A percentile compares a stretch with the other conserved stretches of the same genome.
phyloP scores from a whole-genome alignment of 1,284 basidiomycete genomes.

The Rhodotorula sp. region DNA sequence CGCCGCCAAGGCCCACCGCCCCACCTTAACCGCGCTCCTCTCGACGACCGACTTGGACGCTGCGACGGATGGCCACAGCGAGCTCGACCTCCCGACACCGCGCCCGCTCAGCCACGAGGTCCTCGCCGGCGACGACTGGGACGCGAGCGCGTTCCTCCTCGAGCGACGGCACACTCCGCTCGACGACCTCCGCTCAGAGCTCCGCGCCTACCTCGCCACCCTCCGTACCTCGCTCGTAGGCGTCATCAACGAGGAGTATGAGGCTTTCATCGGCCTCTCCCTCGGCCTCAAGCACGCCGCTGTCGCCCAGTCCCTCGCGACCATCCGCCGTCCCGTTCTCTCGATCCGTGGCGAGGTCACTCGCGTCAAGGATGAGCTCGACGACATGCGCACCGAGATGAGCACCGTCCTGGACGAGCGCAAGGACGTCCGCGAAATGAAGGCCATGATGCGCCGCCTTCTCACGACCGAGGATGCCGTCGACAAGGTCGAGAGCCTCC shows the following conservation, averaged over 20 bases:
- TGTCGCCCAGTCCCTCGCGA: constrained; percentile 32
- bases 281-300: constrained; percentile 41
- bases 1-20: constrained; percentile 10
- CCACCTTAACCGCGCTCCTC: constrained; percentile 29
- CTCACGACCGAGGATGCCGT: constrained; percentile 45
- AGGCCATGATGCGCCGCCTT: constrained; percentile 57
- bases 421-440: constrained; percentile 74
- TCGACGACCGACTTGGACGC: constrained; percentile 20
- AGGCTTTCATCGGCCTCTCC: constrained; percentile 86
- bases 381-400: constrained; percentile 66
- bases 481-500: constrained; percentile 45
- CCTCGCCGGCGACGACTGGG: constrained; percentile 22
- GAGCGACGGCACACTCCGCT: constrained; percentile 33
- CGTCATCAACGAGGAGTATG: constrained; percentile 96
- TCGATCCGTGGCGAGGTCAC: constrained; percentile 64
- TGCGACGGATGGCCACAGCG: background rate
- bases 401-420: constrained; percentile 74
- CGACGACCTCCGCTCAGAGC: constrained; percentile 53
- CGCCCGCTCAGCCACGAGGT: constrained; percentile 24
- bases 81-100: constrained; percentile 26
- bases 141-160: constrained; percentile 37
- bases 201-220: constrained; percentile 77
- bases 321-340: constrained; percentile 40
- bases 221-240: constrained; percentile 90
- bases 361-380: constrained; percentile 58